phyloP scores from a whole-genome alignment of 2,329 filamentous ascomycete species.

The Apiospora kogelbergensis region DNA sequence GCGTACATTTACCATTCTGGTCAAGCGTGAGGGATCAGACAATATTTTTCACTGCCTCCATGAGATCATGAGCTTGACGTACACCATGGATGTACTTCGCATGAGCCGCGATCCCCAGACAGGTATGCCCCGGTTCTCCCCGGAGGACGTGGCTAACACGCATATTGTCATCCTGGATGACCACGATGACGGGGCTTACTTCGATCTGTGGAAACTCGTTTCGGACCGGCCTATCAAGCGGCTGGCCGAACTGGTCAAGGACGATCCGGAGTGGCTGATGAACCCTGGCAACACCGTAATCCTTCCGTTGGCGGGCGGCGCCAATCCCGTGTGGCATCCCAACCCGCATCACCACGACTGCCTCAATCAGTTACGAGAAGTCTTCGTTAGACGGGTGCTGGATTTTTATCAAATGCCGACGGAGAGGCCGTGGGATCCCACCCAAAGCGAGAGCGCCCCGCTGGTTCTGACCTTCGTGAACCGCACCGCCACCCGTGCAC shows the following conservation, averaged over 20 bases:
- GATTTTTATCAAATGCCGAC: neutral
- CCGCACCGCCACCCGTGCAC: neutral
- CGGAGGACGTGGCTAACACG: conserved; percentile 14
- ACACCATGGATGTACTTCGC: conserved; percentile 28
- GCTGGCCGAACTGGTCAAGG: conserved; percentile 13
- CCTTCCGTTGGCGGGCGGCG: conserved; percentile 26
- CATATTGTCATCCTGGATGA: conserved; percentile 29
- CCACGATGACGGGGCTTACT: conserved; percentile 24
- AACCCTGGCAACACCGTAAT: conserved; percentile 21
- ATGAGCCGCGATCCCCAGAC: conserved; percentile 17
- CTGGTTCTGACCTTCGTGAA: neutral
- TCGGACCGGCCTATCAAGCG: conserved; percentile 16
- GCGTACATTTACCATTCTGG: conserved; percentile 20
- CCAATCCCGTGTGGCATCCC: conserved; percentile 30
- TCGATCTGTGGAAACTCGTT: conserved; percentile 26
- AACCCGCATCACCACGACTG: conserved; percentile 28
- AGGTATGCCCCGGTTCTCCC: conserved; percentile 8
- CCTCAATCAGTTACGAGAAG: neutral
- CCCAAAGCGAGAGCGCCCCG: neutral
- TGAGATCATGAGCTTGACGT: conserved; percentile 28
- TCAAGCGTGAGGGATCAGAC: conserved; percentile 27
- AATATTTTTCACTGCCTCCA: conserved; percentile 30
- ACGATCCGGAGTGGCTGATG: neutral
- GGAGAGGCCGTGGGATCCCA: neutral
- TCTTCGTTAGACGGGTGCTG: neutral